Conservation (phyloP, 208 protist genomes). For the Leishmania mexicana region DNA sequence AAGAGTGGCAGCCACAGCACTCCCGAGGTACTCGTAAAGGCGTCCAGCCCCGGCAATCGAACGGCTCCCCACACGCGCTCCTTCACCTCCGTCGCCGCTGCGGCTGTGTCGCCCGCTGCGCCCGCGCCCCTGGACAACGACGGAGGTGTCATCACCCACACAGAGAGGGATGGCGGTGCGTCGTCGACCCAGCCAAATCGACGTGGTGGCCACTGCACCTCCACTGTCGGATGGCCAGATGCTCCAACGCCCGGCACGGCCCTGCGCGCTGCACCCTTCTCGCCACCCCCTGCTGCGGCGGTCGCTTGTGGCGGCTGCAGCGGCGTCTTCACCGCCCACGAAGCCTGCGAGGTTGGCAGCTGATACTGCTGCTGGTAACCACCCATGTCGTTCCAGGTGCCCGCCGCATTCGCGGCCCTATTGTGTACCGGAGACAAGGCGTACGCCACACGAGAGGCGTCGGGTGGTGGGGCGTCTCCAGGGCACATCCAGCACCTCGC, state of each 20-base stretch:
- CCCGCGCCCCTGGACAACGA: background rate
- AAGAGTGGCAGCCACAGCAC: constrained; percentile 37
- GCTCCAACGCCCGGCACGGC: background rate
- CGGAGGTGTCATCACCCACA: constrained; percentile 20
- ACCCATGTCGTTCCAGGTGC: background rate
- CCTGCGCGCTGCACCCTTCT: background rate
- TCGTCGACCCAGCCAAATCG: constrained; percentile 21
- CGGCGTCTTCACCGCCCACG: background rate
- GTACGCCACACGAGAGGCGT: constrained; percentile 18
- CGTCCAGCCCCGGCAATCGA: constrained; percentile 14
- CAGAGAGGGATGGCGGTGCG: constrained; percentile 5
- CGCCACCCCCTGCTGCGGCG: background rate
- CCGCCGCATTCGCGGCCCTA: background rate
- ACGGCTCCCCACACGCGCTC: constrained; percentile 25
- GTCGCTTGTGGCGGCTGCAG: background rate
- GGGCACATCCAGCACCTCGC: constrained; percentile 13
- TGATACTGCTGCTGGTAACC: background rate
- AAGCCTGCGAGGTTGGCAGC: background rate
- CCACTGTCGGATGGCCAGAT: background rate
- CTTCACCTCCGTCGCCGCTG: background rate
- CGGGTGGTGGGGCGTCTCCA: background rate
- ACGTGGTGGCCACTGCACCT: constrained; percentile 28
- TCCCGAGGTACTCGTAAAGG: constrained; percentile 17
- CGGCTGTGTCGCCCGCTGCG: background rate
- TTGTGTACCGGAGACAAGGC: background rate